Evolutionary conservation across 108 stramenopile genomes (phyloP), one percentile per base, ranked within the genome.

Genomic region (Epithemia pelagica): DNA sequence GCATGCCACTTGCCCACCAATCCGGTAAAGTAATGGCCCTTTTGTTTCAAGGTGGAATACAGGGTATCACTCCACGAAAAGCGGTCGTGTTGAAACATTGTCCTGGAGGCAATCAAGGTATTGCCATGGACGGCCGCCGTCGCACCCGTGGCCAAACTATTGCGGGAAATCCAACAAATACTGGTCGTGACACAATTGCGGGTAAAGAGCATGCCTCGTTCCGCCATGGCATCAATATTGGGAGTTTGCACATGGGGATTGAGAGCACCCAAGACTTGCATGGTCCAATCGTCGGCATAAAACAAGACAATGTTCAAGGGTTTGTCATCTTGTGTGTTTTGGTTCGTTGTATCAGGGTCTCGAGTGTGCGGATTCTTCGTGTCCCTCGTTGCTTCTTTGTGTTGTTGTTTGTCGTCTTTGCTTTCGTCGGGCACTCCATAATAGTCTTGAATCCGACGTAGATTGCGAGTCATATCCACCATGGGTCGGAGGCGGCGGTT

Each of bases 171-270:
- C 91, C 86, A 88, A 57, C 91, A 92, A 15, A 92, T 76, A 53
- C 77, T 75, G 15, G 91, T 92, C 52, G 91, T 92, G 30, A 92
- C 91, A 65, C 85, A 86, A 59, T 92, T 89, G 64, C 85, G 83
- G 3, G 78, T 71, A 53, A 92, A 92, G 28, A 85, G 64, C 18
- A 92, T 74, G 23, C 91, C 91, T 2, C 85, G 59, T 21, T 74
- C 64, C 19, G 91, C 88, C 66, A 92, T 71, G n/a, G 63, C 64
- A 63, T 89, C 87, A 28, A 92, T 77, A 54, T 76, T 66, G 2
- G 91, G 91, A 1, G 80, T 81, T 3, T 77, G 32, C n/a, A 81
- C 76, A 28, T 70, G 28, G 0, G 55, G 32, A 58, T 81, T 70
- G 5, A 81, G 53, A 29, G 69, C 72, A 46, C 80, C 80, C 21